A percentile compares a stretch with the other conserved stretches of the same genome.
Evolutionary conservation across 2,329 filamentous ascomycete genomes (phyloP).

Genomic region (Paracamarosporium sp.): DNA sequence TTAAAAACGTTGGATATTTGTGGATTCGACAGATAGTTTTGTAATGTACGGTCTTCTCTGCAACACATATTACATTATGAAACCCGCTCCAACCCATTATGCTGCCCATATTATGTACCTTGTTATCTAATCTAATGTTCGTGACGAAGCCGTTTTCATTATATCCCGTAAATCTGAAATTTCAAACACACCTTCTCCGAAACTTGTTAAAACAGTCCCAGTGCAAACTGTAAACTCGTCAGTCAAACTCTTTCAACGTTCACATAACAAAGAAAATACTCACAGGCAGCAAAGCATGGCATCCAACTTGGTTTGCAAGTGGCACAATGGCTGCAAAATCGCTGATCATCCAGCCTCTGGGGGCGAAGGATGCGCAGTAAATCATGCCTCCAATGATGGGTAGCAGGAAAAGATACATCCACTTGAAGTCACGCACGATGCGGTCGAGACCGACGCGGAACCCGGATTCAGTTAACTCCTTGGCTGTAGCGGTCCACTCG

Average conservation of each 20-base stretch:
- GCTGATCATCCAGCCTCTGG: constrained; percentile 59
- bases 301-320: constrained; percentile 72
- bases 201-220: neutral
- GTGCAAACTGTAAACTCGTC: neutral
- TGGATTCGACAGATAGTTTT: neutral
- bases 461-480: constrained; percentile 81
- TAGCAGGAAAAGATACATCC: constrained; percentile 67
- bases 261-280: constrained; percentile 35
- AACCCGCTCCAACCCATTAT: neutral
- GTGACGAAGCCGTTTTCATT: neutral
- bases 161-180: neutral
- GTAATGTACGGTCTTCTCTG: neutral
- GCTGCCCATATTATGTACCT: neutral
- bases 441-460: constrained; percentile 85
- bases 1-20: neutral
- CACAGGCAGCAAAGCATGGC: constrained; percentile 73
- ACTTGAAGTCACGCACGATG: constrained; percentile 78
- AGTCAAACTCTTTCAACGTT: neutral
- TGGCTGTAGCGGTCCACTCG: constrained; percentile 82
- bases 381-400: constrained; percentile 68
- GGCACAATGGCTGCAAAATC: constrained; percentile 73
- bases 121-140: neutral
- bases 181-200: neutral
- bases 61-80: neutral
- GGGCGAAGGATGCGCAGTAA: constrained; percentile 71